A percentile compares a stretch with the other conserved stretches of the same genome.
These are phyloP conservation scores for Exophiala bonariae DNA, from an alignment of 2,329 filamentous ascomycete species.

Conservation along the genomic window DNA sequence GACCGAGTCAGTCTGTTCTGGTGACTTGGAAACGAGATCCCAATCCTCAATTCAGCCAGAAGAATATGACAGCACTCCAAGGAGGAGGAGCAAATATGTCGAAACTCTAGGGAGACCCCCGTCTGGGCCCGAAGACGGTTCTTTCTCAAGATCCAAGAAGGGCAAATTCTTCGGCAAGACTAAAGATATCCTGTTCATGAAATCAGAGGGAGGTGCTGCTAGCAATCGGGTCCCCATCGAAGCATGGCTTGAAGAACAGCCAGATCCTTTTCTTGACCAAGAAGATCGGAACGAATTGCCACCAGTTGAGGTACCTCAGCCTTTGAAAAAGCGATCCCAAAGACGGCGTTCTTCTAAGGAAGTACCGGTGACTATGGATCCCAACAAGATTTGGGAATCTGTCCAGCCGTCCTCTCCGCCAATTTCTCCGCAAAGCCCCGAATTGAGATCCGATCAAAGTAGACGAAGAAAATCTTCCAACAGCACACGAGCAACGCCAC, in stretches of 20 bases:
- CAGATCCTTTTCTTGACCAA: conserved; percentile 55
- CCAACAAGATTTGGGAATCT: conserved; percentile 29
- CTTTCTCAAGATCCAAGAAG: conserved; percentile 27
- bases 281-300: conserved; percentile 23
- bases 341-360: conserved; percentile 27
- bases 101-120: conserved; percentile 27
- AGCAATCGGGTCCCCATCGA: conserved; percentile 55
- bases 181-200: conserved; percentile 44
- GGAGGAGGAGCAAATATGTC: conserved; percentile 26
- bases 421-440: conserved; percentile 4
- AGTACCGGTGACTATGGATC: conserved; percentile 27
- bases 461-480: conserved; percentile 5
- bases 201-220: conserved; percentile 38
- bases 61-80: conserved; percentile 4
- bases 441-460: neutral
- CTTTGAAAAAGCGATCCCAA: conserved; percentile 42
- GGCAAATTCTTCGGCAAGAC: conserved; percentile 45
- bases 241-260: conserved; percentile 60
- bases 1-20: conserved; percentile 5
- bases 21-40: conserved; percentile 7
- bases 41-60: conserved; percentile 6
- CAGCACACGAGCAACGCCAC: conserved; percentile 8
- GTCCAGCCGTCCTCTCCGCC: conserved; percentile 17
- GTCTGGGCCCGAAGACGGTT: conserved; percentile 26
- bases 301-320: conserved; percentile 40